These are phyloP conservation scores for Dendrobium nobile DNA, from an alignment of 106 monocot genomes.

Conservation along the genomic window DNA sequence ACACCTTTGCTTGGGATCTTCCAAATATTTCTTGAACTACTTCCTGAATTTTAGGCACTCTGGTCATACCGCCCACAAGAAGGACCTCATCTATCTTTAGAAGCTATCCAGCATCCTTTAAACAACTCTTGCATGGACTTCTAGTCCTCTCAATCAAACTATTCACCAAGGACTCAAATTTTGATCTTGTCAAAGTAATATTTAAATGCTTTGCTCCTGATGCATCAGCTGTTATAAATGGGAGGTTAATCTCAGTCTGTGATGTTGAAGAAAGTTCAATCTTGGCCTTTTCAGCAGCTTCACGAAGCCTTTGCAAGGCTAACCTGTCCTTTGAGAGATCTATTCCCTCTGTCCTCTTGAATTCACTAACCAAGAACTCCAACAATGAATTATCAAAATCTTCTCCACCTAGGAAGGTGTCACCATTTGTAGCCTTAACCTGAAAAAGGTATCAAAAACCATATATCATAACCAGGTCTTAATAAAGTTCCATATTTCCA, in stretches of 20 bases:
- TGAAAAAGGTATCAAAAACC: slow-evolving; percentile 9
- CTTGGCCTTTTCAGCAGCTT: slow-evolving; percentile 89
- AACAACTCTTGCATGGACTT: slow-evolving; percentile 70
- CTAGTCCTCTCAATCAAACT: slow-evolving; percentile 68
- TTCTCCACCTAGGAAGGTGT: slow-evolving; percentile 85
- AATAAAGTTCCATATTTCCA: not conserved
- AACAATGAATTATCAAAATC: slow-evolving; percentile 84
- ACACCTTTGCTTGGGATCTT: slow-evolving; percentile 81
- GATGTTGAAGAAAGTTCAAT: slow-evolving; percentile 84
- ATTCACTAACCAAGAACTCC: slow-evolving; percentile 70
- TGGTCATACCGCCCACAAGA: slow-evolving; percentile 86
- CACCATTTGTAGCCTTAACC: slow-evolving; percentile 93
- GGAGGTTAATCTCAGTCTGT: slow-evolving; percentile 76
- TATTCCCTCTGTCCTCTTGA: slow-evolving; percentile 61
- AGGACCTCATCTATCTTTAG: slow-evolving; percentile 81
- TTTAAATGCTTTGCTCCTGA: slow-evolving; percentile 80
- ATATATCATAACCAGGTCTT: not conserved
- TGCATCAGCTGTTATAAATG: slow-evolving; percentile 84
- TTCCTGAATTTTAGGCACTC: slow-evolving; percentile 80
- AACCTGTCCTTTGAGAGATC: slow-evolving; percentile 79
- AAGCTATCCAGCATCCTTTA: slow-evolving; percentile 70
- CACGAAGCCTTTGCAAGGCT: slow-evolving; percentile 71
- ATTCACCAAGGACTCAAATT: slow-evolving; percentile 67
- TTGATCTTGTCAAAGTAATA: slow-evolving; percentile 76
- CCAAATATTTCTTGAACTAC: slow-evolving; percentile 61